These are phyloP conservation scores for Lichtheimia hyalospora DNA, from an alignment of 371 early-diverging fungal species.

Conservation along the genomic window DNA sequence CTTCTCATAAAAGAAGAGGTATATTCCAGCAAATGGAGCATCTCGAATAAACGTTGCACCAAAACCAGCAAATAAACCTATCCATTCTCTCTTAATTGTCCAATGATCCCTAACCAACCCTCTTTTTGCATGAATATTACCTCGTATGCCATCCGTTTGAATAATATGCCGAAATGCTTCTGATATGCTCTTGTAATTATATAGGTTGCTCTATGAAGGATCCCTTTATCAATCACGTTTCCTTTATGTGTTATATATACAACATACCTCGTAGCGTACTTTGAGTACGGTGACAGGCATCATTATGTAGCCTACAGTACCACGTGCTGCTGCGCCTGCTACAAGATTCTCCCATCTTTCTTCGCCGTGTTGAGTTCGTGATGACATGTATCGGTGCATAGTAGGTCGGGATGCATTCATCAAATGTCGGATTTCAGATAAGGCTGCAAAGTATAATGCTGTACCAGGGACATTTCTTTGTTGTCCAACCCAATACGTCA, in stretches of 20 bases:
- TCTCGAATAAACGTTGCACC: conserved; percentile 92
- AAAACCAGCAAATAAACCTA: conserved; percentile 87
- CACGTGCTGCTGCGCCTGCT: conserved; percentile 83
- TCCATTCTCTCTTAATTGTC: conserved; percentile 27
- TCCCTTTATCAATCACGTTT: not conserved
- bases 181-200: conserved; percentile 70
- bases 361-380: conserved; percentile 4
- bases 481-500: not conserved
- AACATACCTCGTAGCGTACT: conserved; percentile 83
- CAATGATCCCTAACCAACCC: conserved; percentile 38
- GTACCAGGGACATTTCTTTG: conserved; percentile 83
- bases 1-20: conserved; percentile 89
- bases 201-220: conserved; percentile 71
- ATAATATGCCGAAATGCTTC: conserved; percentile 67
- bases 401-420: conserved; percentile 38
- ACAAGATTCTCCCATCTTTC: conserved; percentile 68
- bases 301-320: conserved; percentile 82
- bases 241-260: not conserved
- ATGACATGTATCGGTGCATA: conserved; percentile 33
- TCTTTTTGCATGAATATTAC: conserved; percentile 28
- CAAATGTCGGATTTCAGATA: conserved; percentile 52
- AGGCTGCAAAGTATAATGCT: conserved; percentile 75
- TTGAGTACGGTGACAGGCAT: conserved; percentile 96
- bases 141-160: conserved; percentile 57
- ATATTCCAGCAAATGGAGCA: conserved; percentile 96